Percentiles rank a stretch among this genome's conserved stretches.
These are phyloP conservation scores for Berkeleyomyces basicola DNA, from an alignment of 2,329 filamentous ascomycete genomes.

Conservation along the genomic window DNA sequence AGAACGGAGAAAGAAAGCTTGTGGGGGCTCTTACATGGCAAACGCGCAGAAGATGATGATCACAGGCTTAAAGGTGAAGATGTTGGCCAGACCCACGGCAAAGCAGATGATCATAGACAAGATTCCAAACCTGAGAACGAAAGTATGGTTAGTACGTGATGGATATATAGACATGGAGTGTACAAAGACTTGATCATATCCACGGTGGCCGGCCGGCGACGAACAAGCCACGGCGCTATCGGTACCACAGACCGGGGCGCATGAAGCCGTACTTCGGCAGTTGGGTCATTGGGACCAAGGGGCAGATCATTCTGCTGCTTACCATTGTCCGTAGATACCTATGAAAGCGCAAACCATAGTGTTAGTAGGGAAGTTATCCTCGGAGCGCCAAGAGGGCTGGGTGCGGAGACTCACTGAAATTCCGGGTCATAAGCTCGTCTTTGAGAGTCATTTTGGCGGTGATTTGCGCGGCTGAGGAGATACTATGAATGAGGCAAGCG, in stretches of 20 bases:
- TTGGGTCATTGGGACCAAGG: background rate
- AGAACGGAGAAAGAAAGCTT: background rate
- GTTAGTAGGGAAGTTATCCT: constrained; percentile 1
- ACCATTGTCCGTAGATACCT: constrained; percentile 69
- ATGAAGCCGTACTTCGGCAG: background rate
- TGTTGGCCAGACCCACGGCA: constrained; percentile 50
- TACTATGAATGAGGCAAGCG: background rate
- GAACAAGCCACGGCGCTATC: too few relatives aligned
- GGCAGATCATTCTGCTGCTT: constrained; percentile 21
- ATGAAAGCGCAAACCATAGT: constrained; percentile 1
- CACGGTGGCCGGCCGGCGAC: too few relatives aligned
- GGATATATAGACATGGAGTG: too few relatives aligned
- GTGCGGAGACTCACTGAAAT: constrained; percentile 46
- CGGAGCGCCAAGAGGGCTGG: background rate
- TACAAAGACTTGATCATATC: too few relatives aligned
- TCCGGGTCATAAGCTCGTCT: constrained; percentile 55
- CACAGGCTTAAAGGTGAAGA: constrained; percentile 37
- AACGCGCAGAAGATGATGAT: constrained; percentile 37
- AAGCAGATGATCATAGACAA: constrained; percentile 55
- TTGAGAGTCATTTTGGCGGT: constrained; percentile 45
- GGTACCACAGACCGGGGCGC: too few relatives aligned
- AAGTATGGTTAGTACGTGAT: background rate
- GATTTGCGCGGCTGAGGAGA: background rate
- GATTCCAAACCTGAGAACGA: constrained; percentile 43
- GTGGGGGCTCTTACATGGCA: constrained; percentile 31